Percentiles rank a stretch among this genome's conserved stretches.
phyloP scores from a whole-genome alignment of 2,329 filamentous ascomycete species.

The Uncinocarpus reesii region DNA sequence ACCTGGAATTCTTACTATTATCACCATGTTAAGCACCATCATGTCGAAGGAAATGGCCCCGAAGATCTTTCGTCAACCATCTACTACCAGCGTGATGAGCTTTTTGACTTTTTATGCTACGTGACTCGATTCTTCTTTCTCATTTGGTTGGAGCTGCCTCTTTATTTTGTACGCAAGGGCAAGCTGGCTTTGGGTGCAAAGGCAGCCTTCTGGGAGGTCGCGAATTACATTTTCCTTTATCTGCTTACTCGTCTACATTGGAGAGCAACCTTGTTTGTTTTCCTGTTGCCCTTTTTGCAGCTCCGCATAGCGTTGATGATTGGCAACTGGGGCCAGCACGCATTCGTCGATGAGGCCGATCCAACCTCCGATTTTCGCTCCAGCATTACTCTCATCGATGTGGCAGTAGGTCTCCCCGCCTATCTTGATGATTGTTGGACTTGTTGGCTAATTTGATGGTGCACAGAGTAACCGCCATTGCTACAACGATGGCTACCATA shows the following conservation, averaged over 20 bases:
- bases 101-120: constrained; percentile 59
- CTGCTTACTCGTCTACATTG: constrained; percentile 44
- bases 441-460: neutral
- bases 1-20: constrained; percentile 81
- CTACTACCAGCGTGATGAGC: constrained; percentile 61
- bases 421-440: neutral
- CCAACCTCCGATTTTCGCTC: constrained; percentile 69
- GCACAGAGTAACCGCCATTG: constrained; percentile 68
- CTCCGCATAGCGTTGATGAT: constrained; percentile 66
- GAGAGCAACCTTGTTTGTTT: constrained; percentile 52
- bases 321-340: constrained; percentile 77
- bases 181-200: constrained; percentile 47
- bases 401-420: constrained; percentile 48
- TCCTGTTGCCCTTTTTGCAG: constrained; percentile 55
- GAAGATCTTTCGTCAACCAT: constrained; percentile 67
- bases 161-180: constrained; percentile 60
- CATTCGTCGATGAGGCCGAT: constrained; percentile 63
- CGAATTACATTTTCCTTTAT: constrained; percentile 46
- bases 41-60: constrained; percentile 70
- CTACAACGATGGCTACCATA: constrained; percentile 76
- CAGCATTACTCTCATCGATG: constrained; percentile 69
- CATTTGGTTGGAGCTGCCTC: constrained; percentile 63
- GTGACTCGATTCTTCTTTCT: constrained; percentile 63
- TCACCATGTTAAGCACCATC: constrained; percentile 78
- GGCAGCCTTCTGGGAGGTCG: constrained; percentile 51